Percentiles rank a stretch among this genome's conserved stretches.
Evolutionary conservation across 176 grass and related monocot species (phyloP).

Genomic region (Oryza officinalis): DNA sequence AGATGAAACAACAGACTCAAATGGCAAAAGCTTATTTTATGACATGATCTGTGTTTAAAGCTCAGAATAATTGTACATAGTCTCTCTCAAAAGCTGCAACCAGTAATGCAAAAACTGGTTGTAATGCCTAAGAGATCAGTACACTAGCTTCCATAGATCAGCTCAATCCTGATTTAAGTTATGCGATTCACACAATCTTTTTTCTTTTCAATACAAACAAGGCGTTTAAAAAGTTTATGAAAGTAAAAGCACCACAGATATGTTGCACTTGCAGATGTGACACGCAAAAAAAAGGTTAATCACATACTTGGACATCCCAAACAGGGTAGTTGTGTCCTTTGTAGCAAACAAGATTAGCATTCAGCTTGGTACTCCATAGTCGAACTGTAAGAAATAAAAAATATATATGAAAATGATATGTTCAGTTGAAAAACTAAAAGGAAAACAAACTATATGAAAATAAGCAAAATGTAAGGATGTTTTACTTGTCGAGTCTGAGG

Average conservation of each 20-base stretch:
- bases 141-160: slow-evolving; percentile 16
- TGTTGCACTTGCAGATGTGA: slow-evolving; percentile 12
- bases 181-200: not conserved
- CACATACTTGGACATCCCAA: slow-evolving; percentile 93
- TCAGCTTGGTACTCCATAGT: slow-evolving; percentile 92
- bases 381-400: slow-evolving; percentile 64
- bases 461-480: slow-evolving; percentile 13
- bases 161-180: slow-evolving; percentile 7
- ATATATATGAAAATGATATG: not conserved
- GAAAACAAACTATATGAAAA: slow-evolving; percentile 8
- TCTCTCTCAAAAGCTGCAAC: not conserved
- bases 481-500: slow-evolving; percentile 95
- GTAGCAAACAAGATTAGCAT: slow-evolving; percentile 93
- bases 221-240: slow-evolving; percentile 8
- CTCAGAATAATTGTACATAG: not conserved
- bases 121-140: slow-evolving; percentile 8
- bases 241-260: not conserved
- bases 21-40: not conserved
- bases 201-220: slow-evolving; percentile 9
- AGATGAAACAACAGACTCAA: not conserved
- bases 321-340: slow-evolving; percentile 98
- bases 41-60: not conserved
- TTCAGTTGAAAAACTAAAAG: slow-evolving; percentile 14
- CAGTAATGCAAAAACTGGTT: not conserved
- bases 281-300: not conserved